Percentiles rank a stretch among this genome's conserved stretches.
These are phyloP conservation scores for Obba rivulosa DNA, from an alignment of 768 basidiomycete genomes.

Conservation along the genomic window DNA sequence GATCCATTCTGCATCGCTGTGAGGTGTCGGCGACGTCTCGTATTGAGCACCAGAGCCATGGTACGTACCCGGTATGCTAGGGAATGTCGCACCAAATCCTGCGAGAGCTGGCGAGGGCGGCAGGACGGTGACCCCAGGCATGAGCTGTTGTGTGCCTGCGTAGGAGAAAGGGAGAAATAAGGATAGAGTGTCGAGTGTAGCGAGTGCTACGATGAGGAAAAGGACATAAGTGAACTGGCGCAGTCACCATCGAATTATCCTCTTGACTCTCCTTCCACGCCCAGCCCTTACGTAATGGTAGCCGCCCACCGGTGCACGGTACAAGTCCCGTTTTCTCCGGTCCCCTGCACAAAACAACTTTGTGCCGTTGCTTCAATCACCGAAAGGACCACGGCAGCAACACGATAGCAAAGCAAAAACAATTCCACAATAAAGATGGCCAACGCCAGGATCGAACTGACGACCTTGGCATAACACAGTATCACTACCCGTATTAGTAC, in stretches of 20 bases:
- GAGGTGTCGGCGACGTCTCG: slow-evolving; percentile 3
- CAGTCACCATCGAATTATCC: slow-evolving; percentile 2
- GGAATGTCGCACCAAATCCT: slow-evolving; percentile 22
- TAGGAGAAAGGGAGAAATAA: slow-evolving; percentile 9
- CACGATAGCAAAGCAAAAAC: not conserved
- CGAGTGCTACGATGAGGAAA: slow-evolving; percentile 5
- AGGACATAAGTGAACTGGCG: not conserved
- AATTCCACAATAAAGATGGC: not conserved
- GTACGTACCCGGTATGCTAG: slow-evolving; percentile 1
- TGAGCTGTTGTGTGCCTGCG: slow-evolving; percentile 14
- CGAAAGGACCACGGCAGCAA: too few species aligned
- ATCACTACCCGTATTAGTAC: slow-evolving; percentile 63
- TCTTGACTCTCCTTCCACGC: too few species aligned
- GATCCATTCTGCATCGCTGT: slow-evolving; percentile 38
- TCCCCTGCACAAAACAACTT: too few species aligned
- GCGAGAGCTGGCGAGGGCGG: slow-evolving; percentile 30
- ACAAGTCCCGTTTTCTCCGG: too few species aligned
- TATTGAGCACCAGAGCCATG: slow-evolving; percentile 2
- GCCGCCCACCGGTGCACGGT: too few species aligned
- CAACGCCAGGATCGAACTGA: slow-evolving; percentile 6
- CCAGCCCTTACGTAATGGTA: too few species aligned
- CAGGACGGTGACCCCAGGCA: slow-evolving; percentile 39
- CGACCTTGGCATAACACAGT: slow-evolving; percentile 3
- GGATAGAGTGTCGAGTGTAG: slow-evolving; percentile 6
- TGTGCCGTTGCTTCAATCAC: too few species aligned